A percentile compares a stretch with the other conserved stretches of the same genome.
Evolutionary conservation across 495 filamentous ascomycete genomes (phyloP).

Genomic region (Trichocladium uniseriatum): DNA sequence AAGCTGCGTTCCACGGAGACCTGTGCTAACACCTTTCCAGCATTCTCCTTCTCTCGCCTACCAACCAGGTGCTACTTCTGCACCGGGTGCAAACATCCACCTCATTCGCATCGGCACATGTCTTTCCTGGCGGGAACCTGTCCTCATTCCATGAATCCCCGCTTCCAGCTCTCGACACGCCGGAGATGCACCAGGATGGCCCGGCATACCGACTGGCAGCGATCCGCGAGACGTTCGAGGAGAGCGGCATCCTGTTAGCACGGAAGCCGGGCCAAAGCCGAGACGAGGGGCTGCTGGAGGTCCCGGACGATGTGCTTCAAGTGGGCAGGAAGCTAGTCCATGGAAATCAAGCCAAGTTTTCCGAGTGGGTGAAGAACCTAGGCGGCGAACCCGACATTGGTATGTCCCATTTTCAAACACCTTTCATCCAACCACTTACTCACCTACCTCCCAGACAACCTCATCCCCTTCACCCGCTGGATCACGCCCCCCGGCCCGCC

Average conservation of each 20-base stretch:
- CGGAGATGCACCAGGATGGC: slow-evolving; percentile 55
- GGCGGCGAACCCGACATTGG: slow-evolving; percentile 58
- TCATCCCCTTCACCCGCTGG: slow-evolving; percentile 87
- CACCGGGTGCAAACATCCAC: slow-evolving; percentile 73
- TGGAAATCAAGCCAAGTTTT: slow-evolving; percentile 46
- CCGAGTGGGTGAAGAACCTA: slow-evolving; percentile 53
- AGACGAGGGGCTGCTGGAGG: slow-evolving; percentile 37
- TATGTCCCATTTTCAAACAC: slow-evolving; percentile 23
- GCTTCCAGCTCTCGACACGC: slow-evolving; percentile 38
- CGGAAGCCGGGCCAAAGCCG: slow-evolving; percentile 25
- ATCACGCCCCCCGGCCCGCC: slow-evolving; percentile 65
- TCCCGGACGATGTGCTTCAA: slow-evolving; percentile 53
- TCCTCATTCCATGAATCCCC: slow-evolving; percentile 59
- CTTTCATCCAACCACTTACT: not conserved
- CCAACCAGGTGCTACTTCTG: slow-evolving; percentile 79
- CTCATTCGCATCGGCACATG: slow-evolving; percentile 85
- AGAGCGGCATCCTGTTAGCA: slow-evolving; percentile 82
- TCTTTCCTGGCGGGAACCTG: slow-evolving; percentile 92
- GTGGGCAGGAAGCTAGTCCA: slow-evolving; percentile 61
- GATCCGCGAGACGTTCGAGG: slow-evolving; percentile 88
- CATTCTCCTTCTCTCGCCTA: slow-evolving; percentile 75
- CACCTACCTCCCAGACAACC: slow-evolving; percentile 34
- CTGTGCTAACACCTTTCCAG: slow-evolving; percentile 30
- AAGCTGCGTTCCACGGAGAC: not conserved
- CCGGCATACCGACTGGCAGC: slow-evolving; percentile 65